These are phyloP conservation scores for Coleophoma eucalyptorum DNA, from an alignment of 2,329 filamentous ascomycete species.

Conservation along the genomic window DNA sequence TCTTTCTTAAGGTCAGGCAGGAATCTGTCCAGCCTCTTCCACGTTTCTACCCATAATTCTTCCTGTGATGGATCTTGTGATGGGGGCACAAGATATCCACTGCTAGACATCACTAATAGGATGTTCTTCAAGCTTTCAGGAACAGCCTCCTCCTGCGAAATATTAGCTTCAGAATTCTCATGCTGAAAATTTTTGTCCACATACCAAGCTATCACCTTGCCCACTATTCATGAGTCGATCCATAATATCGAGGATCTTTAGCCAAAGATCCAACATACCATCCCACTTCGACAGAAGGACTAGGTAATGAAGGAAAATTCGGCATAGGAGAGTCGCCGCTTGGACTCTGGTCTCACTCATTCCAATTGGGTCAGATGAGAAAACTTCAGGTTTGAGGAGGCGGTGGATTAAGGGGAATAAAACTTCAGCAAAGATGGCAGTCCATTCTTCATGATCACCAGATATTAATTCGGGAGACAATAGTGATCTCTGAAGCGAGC, in stretches of 20 bases:
- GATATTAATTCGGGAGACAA: slow-evolving; percentile 80
- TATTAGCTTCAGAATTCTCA: slow-evolving; percentile 7
- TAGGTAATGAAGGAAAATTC: slow-evolving; percentile 92
- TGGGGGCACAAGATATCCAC: slow-evolving; percentile 76
- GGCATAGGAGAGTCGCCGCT: slow-evolving; percentile 85
- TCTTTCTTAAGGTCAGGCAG: slow-evolving; percentile 56
- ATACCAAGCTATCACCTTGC: slow-evolving; percentile 81
- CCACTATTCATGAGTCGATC: slow-evolving; percentile 95
- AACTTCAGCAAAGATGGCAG: slow-evolving; percentile 89
- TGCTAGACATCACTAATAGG: slow-evolving; percentile 88
- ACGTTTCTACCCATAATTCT: slow-evolving; percentile 58
- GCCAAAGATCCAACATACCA: slow-evolving; percentile 87
- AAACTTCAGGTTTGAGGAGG: slow-evolving; percentile 90
- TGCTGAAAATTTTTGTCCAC: slow-evolving; percentile 28
- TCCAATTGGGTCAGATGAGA: slow-evolving; percentile 82
- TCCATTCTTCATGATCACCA: slow-evolving; percentile 88
- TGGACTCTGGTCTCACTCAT: slow-evolving; percentile 97
- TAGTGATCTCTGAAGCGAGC: slow-evolving; percentile 79
- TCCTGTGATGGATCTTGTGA: slow-evolving; percentile 49
- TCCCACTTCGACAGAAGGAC: slow-evolving; percentile 81
- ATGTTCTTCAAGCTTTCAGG: slow-evolving; percentile 96
- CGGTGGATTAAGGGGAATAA: slow-evolving; percentile 86
- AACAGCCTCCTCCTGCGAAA: slow-evolving; percentile 79
- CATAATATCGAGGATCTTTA: slow-evolving; percentile 89
- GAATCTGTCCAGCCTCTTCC: slow-evolving; percentile 64